Conservation (phyloP, 2,329 filamentous ascomycete genomes). For the Thielaviopsis populi region DNA sequence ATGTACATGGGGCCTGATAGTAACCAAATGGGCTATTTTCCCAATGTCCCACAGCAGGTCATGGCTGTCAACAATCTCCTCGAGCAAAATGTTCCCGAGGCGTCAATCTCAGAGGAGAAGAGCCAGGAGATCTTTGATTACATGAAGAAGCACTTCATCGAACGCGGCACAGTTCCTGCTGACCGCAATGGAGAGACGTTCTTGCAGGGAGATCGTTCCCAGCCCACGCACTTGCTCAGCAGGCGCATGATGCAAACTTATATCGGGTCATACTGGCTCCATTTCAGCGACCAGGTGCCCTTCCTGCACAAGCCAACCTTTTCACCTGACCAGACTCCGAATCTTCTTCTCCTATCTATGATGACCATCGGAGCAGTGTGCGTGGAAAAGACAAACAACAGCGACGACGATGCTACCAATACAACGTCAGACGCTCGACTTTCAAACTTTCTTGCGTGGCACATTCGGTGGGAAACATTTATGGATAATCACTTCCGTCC, state of each 20-base stretch:
- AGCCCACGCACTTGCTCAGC: conserved; percentile 55
- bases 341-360: conserved; percentile 69
- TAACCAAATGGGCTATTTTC: conserved; percentile 39
- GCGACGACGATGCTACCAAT: conserved; percentile 50
- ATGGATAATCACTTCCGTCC: conserved; percentile 80
- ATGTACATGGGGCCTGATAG: conserved; percentile 16
- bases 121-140: conserved; percentile 69
- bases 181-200: conserved; percentile 12
- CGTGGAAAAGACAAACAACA: conserved; percentile 65
- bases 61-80: conserved; percentile 83
- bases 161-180: conserved; percentile 50
- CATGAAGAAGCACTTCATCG: conserved; percentile 64
- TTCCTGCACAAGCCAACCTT: conserved; percentile 94
- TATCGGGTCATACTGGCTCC: conserved; percentile 82
- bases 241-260: conserved; percentile 93
- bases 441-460: conserved; percentile 81
- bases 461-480: conserved; percentile 91
- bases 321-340: conserved; percentile 70
- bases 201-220: conserved; percentile 60
- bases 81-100: conserved; percentile 65
- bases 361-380: conserved; percentile 88
- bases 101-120: conserved; percentile 74
- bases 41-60: conserved; percentile 53
- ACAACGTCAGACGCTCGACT: conserved; percentile 53
- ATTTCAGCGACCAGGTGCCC: conserved; percentile 87